Evolutionary conservation across 1,284 basidiomycete genomes (phyloP).

Genomic region (Leccinum subspadiceum): DNA sequence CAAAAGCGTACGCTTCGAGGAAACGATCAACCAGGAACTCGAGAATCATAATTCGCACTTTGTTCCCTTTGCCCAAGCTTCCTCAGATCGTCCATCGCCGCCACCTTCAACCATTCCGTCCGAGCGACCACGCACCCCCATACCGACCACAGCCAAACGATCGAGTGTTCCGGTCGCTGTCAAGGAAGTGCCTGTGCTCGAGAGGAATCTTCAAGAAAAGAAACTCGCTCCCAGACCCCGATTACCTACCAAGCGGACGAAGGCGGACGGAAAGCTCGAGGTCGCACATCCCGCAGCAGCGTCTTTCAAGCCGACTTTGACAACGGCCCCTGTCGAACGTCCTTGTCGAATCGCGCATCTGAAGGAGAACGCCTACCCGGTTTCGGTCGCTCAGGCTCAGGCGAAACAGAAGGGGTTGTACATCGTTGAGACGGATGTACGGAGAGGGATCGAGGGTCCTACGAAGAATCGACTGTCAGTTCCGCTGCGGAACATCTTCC

Average conservation of each 20-base stretch:
- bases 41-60: not conserved
- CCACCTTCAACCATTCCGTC: constrained; percentile 8
- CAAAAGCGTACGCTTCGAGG: constrained; percentile 34
- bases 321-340: constrained; percentile 10
- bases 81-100: constrained; percentile 17
- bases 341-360: constrained; percentile 15
- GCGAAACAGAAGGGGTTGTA: constrained; percentile 19
- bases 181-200: constrained; percentile 2
- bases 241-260: constrained; percentile 18
- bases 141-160: constrained; percentile 3
- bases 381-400: constrained; percentile 3
- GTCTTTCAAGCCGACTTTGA: constrained; percentile 2
- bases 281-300: not conserved
- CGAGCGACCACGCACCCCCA: constrained; percentile 15
- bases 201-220: constrained; percentile 9
- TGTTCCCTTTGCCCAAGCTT: not conserved
- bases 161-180: not conserved
- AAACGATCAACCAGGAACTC: constrained; percentile 10
- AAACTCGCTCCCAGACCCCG: constrained; percentile 12
- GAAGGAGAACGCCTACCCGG: constrained; percentile 17
- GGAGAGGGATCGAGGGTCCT: constrained; percentile 27
- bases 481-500: constrained; percentile 48
- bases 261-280: constrained; percentile 9
- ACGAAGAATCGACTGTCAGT: constrained; percentile 44
- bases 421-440: constrained; percentile 24